Evolutionary conservation across 345 rosid species (phyloP).

Genomic region (Citrus medica): DNA sequence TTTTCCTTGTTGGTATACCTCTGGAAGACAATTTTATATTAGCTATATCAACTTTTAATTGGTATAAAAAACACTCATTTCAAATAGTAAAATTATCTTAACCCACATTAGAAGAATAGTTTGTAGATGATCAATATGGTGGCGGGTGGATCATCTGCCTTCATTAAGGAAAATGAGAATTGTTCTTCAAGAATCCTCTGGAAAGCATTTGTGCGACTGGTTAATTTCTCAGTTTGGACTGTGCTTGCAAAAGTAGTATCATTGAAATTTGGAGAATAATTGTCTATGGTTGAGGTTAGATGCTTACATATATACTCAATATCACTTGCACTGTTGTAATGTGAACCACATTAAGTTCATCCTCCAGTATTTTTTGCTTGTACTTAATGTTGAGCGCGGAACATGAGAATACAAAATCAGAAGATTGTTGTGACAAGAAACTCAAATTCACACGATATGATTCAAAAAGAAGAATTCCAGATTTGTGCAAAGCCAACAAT

Average conservation of each 20-base stretch:
- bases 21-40: background rate
- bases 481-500: too few species aligned
- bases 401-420: background rate
- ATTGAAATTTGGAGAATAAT: too few species aligned
- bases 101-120: background rate
- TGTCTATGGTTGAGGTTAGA: too few species aligned
- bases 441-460: background rate
- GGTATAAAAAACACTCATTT: background rate
- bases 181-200: background rate
- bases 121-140: background rate
- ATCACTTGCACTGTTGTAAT: background rate
- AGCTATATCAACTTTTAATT: background rate
- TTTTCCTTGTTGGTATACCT: background rate
- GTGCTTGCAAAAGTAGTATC: background rate
- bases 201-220: background rate
- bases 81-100: background rate
- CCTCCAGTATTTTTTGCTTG: background rate
- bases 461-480: background rate
- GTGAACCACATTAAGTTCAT: background rate
- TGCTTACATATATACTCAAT: background rate
- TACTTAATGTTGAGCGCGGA: background rate
- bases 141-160: background rate
- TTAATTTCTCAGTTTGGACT: background rate
- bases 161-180: background rate
- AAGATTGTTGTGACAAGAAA: background rate